These are phyloP conservation scores for Podaxis pistillaris DNA, from an alignment of 768 basidiomycete species.

Conservation along the genomic window DNA sequence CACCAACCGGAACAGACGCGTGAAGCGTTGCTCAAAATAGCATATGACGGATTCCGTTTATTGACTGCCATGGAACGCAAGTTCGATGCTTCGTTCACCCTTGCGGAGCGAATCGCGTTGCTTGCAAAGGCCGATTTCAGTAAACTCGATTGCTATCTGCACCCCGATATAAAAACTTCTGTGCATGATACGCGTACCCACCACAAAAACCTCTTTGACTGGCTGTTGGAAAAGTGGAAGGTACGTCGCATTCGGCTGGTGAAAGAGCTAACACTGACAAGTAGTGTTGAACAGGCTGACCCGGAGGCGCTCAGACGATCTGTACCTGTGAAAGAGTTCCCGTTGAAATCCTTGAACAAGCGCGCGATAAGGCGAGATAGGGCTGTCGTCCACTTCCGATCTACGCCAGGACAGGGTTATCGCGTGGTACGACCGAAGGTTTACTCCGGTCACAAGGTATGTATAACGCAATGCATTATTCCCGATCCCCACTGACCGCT, in stretches of 20 bases:
- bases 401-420: background rate
- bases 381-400: constrained; percentile 2
- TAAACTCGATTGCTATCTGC: constrained; percentile 11
- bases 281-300: background rate
- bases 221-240: background rate
- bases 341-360: background rate
- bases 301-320: background rate
- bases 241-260: background rate
- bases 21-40: background rate
- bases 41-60: constrained; percentile 5
- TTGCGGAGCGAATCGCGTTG: background rate
- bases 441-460: constrained; percentile 6
- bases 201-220: constrained; percentile 6
- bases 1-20: background rate
- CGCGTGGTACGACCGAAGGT: constrained; percentile 3
- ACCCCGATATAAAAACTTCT: constrained; percentile 4
- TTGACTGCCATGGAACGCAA: background rate
- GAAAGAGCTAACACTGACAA: background rate
- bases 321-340: background rate
- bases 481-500: background rate
- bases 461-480: background rate
- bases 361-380: background rate
- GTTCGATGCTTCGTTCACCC: background rate
- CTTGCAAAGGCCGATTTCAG: constrained; percentile 10
- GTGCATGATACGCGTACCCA: background rate